phyloP scores from a whole-genome alignment of 23 red algal species.

The Gracilaria caudata region DNA sequence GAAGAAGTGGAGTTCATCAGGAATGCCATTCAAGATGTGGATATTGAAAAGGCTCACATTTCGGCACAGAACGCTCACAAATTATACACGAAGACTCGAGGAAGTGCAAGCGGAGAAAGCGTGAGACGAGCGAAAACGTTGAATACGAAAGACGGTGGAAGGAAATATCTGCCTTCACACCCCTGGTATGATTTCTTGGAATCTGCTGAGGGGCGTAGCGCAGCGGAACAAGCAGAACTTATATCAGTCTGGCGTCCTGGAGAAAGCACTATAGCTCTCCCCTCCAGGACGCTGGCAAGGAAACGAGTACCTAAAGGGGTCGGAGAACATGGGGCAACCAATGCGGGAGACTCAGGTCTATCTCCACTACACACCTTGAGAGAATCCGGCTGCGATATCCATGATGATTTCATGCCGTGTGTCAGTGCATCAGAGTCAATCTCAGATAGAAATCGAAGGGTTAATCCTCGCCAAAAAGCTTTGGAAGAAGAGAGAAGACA shows the following conservation, averaged over 20 bases:
- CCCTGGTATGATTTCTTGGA: slow-evolving; percentile 73
- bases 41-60: slow-evolving; percentile 52
- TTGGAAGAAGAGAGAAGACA: slow-evolving; percentile 48
- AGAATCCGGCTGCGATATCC: background rate
- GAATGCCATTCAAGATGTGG: slow-evolving; percentile 30
- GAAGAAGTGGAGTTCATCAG: slow-evolving; percentile 64
- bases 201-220: slow-evolving; percentile 27
- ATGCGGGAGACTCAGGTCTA: background rate
- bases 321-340: background rate
- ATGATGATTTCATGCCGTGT: background rate
- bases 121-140: slow-evolving; percentile 71
- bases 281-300: background rate
- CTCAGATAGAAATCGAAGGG: background rate
- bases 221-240: slow-evolving; percentile 40
- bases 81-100: slow-evolving; percentile 83
- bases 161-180: slow-evolving; percentile 53
- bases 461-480: slow-evolving; percentile 45
- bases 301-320: background rate
- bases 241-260: slow-evolving; percentile 59
- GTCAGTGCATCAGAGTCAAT: background rate
- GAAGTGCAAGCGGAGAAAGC: slow-evolving; percentile 69
- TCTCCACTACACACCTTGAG: background rate
- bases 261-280: slow-evolving; percentile 41
- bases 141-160: slow-evolving; percentile 15
- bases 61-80: slow-evolving; percentile 74